These are phyloP conservation scores for Penicillium pancosmium DNA, from an alignment of 495 filamentous ascomycete genomes.

Conservation along the genomic window DNA sequence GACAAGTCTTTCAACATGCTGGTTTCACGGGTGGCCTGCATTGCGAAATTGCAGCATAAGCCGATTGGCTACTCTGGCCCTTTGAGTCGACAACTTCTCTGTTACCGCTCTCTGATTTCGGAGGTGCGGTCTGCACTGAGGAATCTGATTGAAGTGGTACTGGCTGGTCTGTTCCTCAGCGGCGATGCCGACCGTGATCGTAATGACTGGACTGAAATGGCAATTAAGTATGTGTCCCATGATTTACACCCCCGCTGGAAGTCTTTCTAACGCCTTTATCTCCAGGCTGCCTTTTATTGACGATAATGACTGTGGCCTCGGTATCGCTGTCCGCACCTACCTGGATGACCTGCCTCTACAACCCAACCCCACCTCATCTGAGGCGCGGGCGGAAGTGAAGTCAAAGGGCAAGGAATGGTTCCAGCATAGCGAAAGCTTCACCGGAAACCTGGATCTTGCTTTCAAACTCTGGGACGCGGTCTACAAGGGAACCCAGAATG, in stretches of 20 bases:
- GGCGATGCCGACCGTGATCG: slow-evolving; percentile 73
- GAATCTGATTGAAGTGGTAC: slow-evolving; percentile 79
- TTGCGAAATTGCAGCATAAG: slow-evolving; percentile 80
- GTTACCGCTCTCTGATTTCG: slow-evolving; percentile 80
- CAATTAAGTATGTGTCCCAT: slow-evolving; percentile 61
- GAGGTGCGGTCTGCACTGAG: slow-evolving; percentile 76
- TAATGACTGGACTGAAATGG: slow-evolving; percentile 69
- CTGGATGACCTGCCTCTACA: slow-evolving; percentile 78
- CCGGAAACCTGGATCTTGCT: slow-evolving; percentile 74
- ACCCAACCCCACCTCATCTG: slow-evolving; percentile 55
- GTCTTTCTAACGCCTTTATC: slow-evolving; percentile 33
- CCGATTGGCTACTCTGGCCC: slow-evolving; percentile 92
- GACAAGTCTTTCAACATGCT: slow-evolving; percentile 74
- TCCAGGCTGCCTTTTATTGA: slow-evolving; percentile 84
- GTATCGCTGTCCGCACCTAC: slow-evolving; percentile 90
- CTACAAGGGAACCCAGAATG: slow-evolving; percentile 66
- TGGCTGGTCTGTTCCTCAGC: slow-evolving; percentile 77
- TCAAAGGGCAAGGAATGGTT: slow-evolving; percentile 71
- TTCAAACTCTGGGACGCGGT: slow-evolving; percentile 84
- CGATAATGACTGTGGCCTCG: slow-evolving; percentile 81
- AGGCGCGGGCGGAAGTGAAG: slow-evolving; percentile 62
- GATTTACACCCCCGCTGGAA: not conserved
- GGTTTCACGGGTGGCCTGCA: slow-evolving; percentile 79
- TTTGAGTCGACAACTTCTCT: slow-evolving; percentile 84
- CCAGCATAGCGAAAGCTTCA: slow-evolving; percentile 73